Evolutionary conservation across 345 rosid species (phyloP).

Genomic region (Clausena lansium): DNA sequence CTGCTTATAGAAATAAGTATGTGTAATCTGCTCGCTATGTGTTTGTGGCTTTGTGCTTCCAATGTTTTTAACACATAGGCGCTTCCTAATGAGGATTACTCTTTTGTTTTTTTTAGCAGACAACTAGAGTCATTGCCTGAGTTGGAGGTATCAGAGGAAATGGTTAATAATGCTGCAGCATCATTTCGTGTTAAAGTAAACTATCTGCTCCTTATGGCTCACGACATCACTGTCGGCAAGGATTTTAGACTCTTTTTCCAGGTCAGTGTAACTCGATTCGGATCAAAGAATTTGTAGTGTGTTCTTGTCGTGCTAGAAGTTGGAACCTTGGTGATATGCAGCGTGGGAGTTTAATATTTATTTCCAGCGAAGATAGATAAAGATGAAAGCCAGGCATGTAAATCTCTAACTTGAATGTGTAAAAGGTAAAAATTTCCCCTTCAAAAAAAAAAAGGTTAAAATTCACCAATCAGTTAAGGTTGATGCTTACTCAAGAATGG

Average conservation of each 20-base stretch:
- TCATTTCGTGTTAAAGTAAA: conserved; percentile 59
- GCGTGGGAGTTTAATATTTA: neutral
- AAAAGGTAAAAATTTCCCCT: neutral
- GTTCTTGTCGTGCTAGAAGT: neutral
- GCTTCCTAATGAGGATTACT: neutral
- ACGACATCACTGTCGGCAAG: conserved; percentile 58
- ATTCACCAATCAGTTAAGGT: neutral
- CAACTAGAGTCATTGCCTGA: conserved; percentile 42
- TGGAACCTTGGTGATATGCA: neutral
- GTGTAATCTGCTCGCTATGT: neutral
- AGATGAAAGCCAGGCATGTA: no score
- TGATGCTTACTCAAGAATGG: neutral
- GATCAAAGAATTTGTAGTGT: neutral
- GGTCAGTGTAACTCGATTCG: conserved; percentile 22
- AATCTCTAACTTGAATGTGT: neutral
- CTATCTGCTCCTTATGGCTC: conserved; percentile 53
- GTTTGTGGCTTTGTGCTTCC: neutral
- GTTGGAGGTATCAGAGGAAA: conserved; percentile 56
- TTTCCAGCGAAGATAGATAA: neutral
- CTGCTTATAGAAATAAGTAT: conserved; percentile 61
- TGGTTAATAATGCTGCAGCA: conserved; percentile 57
- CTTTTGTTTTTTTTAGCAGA: conserved; percentile 28
- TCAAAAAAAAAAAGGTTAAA: neutral
- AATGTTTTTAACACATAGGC: neutral
- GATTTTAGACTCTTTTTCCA: conserved; percentile 57